phyloP scores from a whole-genome alignment of 495 filamentous ascomycete genomes.

The Xylaria curta region DNA sequence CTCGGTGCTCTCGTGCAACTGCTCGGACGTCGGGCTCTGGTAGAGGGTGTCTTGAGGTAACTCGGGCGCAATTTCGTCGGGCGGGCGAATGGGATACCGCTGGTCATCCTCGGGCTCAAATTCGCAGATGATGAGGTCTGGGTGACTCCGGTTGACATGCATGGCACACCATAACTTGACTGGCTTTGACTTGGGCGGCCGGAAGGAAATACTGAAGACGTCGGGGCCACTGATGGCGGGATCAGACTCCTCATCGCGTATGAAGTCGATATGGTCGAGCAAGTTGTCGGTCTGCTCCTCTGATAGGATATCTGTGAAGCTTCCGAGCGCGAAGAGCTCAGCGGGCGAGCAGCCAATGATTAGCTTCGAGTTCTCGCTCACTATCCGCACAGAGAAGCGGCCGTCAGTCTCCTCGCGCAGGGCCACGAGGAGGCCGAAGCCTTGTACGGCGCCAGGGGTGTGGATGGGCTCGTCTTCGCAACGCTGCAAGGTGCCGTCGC shows the following conservation, averaged over 20 bases:
- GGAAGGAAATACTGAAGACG: conserved; percentile 80
- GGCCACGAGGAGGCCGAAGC: conserved; percentile 80
- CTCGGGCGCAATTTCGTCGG: conserved; percentile 61
- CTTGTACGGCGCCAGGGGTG: conserved; percentile 87
- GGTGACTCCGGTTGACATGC: conserved; percentile 70
- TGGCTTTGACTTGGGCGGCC: conserved; percentile 55
- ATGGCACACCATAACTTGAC: conserved; percentile 89
- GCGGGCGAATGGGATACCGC: conserved; percentile 68
- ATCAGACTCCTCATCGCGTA: conserved; percentile 77
- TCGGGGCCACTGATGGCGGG: conserved; percentile 79
- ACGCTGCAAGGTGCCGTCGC: conserved; percentile 70
- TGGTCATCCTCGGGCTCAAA: conserved; percentile 89
- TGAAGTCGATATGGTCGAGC: conserved; percentile 86
- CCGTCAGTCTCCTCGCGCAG: conserved; percentile 75
- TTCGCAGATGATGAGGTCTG: conserved; percentile 83
- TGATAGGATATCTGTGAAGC: conserved; percentile 79
- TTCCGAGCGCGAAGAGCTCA: conserved; percentile 74
- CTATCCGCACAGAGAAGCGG: conserved; percentile 73
- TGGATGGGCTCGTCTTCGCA: conserved; percentile 97
- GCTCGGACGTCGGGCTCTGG: conserved; percentile 71
- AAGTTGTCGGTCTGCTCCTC: conserved; percentile 85
- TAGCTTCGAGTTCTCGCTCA: conserved; percentile 82
- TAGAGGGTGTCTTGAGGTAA: conserved; percentile 76
- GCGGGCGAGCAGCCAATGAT: conserved; percentile 82
- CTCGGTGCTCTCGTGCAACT: conserved; percentile 75